Conservation (phyloP, 2,329 filamentous ascomycete species). For the Delphinella strobiligena region DNA sequence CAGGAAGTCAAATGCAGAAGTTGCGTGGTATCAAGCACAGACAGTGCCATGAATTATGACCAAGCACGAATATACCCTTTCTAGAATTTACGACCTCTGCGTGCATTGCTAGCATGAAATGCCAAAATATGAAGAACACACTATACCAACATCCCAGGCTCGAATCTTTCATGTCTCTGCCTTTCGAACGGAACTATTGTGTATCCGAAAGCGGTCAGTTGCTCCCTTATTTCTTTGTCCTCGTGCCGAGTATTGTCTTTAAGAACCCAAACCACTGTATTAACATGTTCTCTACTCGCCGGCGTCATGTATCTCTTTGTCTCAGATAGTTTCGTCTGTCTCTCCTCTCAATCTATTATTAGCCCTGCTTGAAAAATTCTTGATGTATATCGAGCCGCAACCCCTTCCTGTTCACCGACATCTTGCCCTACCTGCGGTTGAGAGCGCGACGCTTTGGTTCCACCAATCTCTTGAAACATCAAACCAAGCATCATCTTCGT, state of each 20-base stretch:
- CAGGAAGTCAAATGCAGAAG: too few species aligned
- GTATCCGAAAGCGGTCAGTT: constrained; percentile 2
- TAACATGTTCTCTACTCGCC: background rate
- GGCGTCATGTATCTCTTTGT: constrained; percentile 7
- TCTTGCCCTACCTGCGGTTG: constrained; percentile 4
- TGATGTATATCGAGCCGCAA: constrained; percentile 17
- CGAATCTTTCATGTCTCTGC: background rate
- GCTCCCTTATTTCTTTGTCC: constrained; percentile 4
- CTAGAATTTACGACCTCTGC: too few species aligned
- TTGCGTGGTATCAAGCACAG: too few species aligned
- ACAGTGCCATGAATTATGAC: too few species aligned
- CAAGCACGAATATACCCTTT: too few species aligned
- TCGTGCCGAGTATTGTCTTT: constrained; percentile 1
- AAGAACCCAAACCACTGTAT: background rate
- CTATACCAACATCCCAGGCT: background rate
- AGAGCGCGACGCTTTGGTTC: constrained; percentile 5
- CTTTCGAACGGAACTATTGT: too few species aligned
- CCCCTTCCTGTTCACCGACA: too few species aligned
- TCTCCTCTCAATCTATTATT: background rate
- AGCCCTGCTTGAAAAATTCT: background rate
- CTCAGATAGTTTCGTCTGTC: constrained; percentile 3
- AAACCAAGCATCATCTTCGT: constrained; percentile 4
- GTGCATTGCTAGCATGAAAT: too few species aligned
- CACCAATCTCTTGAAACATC: constrained; percentile 6
- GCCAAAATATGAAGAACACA: background rate